phyloP scores from a whole-genome alignment of 2,329 filamentous ascomycete genomes.

The Penicillium sp. region DNA sequence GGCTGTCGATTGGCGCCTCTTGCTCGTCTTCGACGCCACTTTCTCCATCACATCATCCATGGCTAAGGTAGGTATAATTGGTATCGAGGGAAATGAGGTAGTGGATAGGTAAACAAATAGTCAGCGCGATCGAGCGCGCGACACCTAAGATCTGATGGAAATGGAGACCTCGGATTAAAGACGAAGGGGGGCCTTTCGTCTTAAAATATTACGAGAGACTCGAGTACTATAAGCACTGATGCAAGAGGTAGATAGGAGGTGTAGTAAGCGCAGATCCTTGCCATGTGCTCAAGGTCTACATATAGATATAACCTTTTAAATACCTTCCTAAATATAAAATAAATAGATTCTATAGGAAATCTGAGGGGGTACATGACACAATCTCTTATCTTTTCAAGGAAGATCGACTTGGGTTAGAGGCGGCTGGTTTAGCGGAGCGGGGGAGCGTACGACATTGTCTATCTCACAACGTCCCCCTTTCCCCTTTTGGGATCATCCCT shows the following conservation, averaged over 20 bases:
- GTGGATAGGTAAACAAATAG: neutral
- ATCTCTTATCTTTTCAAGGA: neutral
- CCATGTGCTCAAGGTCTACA: neutral
- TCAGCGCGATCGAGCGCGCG: neutral
- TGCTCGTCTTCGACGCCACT: neutral
- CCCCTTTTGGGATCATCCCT: neutral
- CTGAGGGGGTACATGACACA: too few relatives aligned
- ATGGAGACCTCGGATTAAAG: neutral
- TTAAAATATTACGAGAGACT: neutral
- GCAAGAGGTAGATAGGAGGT: neutral
- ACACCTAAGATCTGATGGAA: neutral
- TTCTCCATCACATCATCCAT: constrained; percentile 4
- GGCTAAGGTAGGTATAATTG: neutral
- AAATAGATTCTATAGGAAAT: neutral
- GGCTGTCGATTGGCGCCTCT: neutral
- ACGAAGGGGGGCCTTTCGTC: neutral
- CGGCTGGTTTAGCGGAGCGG: neutral
- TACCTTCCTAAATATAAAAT: neutral
- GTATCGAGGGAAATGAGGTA: neutral
- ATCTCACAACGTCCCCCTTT: neutral
- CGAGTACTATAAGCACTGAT: neutral
- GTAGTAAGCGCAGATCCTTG: neutral
- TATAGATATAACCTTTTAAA: neutral
- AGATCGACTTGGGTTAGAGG: neutral
- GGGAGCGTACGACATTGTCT: neutral